Base-by-base conservation (phyloP, 169 alveolate species). In the Babesia ovata region DNA sequence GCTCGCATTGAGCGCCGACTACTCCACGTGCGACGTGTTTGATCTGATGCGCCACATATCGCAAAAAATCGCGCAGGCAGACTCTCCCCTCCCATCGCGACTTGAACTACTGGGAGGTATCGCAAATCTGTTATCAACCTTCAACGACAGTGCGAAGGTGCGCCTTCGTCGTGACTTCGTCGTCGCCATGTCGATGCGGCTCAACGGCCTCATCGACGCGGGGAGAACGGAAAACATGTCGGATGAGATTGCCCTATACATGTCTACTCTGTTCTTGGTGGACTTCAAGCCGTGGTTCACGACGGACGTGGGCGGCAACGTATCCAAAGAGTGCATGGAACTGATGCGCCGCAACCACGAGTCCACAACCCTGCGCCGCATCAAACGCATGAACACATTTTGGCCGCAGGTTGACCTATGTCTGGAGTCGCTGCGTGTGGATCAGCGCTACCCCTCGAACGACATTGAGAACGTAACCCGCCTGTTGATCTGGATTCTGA, bases 371-470 rank as follows among this genome's bases (percentile, higher is more conserved):
- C 58, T 67, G 44, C 26, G 45, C 7, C 21, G 54, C 12, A 50
- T 67, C 19, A 33, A n/a, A 39, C 36, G 26, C 21, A 67, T 53
- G 53, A 39, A 49, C 29, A 46, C 39, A 2, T 36, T 67, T 28
- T 67, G 76, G 76, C 63, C 63, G 28, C 65, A 67, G 28, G 65
- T 67, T 4, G 57, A 54, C 19, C 17, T 67, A 9, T 67, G 76
- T 56, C 76, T 52, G n/a, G 65, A 52, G n/a, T 14, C 54, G n/a
- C 54, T 67, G 33, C 39, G 45, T 7, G n/a, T 67, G 16, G 65
- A 67, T 39, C 44, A 53, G 46, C 53, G 14, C 11, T 52, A 63
- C 13, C 11, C 63, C 54, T 28, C 28, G 58, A 66, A 67, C 24
- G 63, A 67, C 52, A 44, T 67, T 1, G 65, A 67, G 21, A 67